phyloP scores from a whole-genome alignment of 192 early-diverging fungal species.

The Paraglomus brasilianum region DNA sequence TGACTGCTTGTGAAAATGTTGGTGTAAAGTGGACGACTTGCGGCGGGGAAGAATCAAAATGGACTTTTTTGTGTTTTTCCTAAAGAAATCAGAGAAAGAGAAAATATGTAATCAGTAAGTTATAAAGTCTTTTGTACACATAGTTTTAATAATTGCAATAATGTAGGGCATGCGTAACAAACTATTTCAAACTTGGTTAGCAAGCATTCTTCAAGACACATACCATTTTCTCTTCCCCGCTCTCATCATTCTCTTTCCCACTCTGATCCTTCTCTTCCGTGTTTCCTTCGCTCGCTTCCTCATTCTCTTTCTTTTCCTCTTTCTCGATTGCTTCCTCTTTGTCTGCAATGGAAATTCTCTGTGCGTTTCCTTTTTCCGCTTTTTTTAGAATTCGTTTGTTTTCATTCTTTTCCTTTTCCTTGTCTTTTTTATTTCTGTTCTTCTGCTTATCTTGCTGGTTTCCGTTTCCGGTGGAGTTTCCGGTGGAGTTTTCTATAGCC shows the following conservation, averaged over 20 bases:
- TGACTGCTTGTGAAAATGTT: no score
- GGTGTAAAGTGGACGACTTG: no score
- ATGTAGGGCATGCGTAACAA: no score
- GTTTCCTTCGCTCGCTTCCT: background rate
- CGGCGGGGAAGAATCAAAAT: no score
- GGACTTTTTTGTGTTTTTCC: no score
- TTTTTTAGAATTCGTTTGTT: background rate
- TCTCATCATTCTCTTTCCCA: background rate
- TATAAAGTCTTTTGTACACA: no score
- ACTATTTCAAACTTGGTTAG: no score
- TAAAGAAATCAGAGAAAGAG: no score
- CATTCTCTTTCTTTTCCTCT: background rate
- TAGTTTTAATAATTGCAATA: no score
- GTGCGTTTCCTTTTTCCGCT: background rate
- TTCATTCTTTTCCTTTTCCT: background rate
- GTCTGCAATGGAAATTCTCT: background rate
- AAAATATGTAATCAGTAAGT: no score
- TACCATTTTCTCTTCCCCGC: no score
- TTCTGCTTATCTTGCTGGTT: background rate
- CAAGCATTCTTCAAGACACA: no score
- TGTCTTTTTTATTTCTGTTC: background rate
- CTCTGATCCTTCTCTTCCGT: background rate
- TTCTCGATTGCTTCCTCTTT: background rate
- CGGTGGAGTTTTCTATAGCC: background rate
- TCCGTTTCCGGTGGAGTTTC: background rate